phyloP scores from a whole-genome alignment of 2,329 filamentous ascomycete species.

The Trichoderma koningiopsis region DNA sequence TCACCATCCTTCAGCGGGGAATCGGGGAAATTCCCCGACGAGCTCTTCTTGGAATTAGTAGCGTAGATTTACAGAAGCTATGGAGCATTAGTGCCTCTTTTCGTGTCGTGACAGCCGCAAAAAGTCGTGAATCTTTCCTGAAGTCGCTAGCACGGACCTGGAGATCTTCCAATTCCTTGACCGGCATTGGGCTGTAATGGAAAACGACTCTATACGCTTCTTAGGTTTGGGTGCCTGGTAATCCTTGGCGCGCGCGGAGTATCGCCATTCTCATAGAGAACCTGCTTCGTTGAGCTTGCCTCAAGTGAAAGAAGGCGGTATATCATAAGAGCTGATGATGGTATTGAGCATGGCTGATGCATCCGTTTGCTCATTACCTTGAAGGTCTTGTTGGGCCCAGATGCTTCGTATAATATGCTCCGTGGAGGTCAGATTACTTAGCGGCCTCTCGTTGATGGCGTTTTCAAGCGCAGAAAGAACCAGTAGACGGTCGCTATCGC shows the following conservation, averaged over 20 bases:
- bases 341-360: slow-evolving; percentile 22
- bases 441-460: slow-evolving; percentile 12
- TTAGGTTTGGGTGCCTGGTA: neutral
- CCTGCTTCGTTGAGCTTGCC: neutral
- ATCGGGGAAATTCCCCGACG: slow-evolving; percentile 2
- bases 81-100: neutral
- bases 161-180: neutral
- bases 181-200: neutral
- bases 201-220: neutral
- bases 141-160: neutral
- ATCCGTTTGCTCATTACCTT: slow-evolving; percentile 11
- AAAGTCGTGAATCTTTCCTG: neutral
- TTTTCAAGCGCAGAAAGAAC: slow-evolving; percentile 15
- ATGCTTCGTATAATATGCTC: slow-evolving; percentile 23
- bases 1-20: neutral
- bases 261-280: neutral
- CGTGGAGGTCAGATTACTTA: slow-evolving; percentile 14
- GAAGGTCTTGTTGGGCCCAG: slow-evolving; percentile 22
- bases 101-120: neutral
- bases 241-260: neutral
- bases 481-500: slow-evolving; percentile 1
- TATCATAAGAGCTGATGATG: slow-evolving; percentile 13
- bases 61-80: neutral
- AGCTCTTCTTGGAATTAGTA: neutral
- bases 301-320: slow-evolving; percentile 23